These are phyloP conservation scores for Synchytrium microbalum DNA, from an alignment of 371 early-diverging fungal species.

Conservation along the genomic window DNA sequence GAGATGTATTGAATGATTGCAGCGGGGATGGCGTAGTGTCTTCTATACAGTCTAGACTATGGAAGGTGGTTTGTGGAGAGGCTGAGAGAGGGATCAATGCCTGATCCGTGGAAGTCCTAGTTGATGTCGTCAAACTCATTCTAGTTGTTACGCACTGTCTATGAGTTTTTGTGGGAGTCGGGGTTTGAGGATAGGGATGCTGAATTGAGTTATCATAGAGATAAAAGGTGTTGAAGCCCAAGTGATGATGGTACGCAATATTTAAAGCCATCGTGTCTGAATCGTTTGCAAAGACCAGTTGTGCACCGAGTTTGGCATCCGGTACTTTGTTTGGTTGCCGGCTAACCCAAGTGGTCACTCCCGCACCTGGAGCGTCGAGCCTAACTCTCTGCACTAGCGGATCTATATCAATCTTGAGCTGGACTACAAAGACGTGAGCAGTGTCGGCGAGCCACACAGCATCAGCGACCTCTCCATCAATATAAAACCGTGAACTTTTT, in stretches of 20 bases:
- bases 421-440: background rate
- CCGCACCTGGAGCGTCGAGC: background rate
- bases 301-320: background rate
- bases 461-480: background rate
- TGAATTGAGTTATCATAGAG: background rate
- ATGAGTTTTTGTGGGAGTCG: background rate
- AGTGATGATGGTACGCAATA: background rate
- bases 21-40: background rate
- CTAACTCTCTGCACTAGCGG: background rate
- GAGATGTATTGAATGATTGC: background rate
- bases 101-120: too few species aligned
- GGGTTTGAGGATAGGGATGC: background rate
- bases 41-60: too few species aligned
- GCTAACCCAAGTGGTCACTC: background rate
- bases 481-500: background rate
- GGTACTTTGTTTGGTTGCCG: background rate
- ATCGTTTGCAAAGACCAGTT: background rate
- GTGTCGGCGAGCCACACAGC: background rate
- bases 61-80: background rate
- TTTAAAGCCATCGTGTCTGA: background rate
- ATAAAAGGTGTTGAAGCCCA: background rate
- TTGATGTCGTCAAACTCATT: background rate
- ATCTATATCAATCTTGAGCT: background rate
- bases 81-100: background rate
- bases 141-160: background rate